Percentiles rank a stretch among this genome's conserved stretches.
phyloP scores from a whole-genome alignment of 2,329 filamentous ascomycete species.

The Cytospora piceicola region DNA sequence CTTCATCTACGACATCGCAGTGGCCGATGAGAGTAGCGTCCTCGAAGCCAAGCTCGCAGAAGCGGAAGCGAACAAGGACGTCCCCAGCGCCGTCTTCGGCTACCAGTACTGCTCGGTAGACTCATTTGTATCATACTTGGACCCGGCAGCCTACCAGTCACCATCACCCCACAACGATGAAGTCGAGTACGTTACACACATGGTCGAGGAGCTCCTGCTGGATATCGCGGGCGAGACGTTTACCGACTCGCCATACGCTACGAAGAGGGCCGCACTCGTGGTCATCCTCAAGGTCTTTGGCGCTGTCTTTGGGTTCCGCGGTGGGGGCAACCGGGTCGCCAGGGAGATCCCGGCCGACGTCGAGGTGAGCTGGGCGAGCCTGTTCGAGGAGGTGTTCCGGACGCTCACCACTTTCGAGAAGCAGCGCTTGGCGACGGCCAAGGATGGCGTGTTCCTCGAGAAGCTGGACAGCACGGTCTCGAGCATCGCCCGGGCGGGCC shows the following conservation, averaged over 20 bases:
- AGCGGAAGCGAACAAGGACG: background rate
- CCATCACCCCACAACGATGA: background rate
- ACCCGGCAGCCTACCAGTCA: background rate
- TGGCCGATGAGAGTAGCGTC: background rate
- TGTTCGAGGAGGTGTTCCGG: background rate
- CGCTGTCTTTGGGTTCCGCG: background rate
- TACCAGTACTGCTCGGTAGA: background rate
- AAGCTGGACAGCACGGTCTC: background rate
- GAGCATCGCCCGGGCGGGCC: background rate
- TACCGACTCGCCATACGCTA: background rate
- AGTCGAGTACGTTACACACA: background rate
- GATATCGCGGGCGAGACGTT: background rate
- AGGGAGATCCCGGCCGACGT: background rate
- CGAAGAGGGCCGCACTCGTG: background rate
- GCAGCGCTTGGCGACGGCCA: slow-evolving; percentile 1
- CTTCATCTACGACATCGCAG: background rate
- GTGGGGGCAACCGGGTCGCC: background rate
- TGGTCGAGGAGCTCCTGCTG: background rate
- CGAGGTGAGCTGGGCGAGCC: background rate
- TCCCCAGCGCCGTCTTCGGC: background rate
- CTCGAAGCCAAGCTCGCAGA: background rate
- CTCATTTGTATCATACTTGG: background rate
- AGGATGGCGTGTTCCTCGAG: background rate
- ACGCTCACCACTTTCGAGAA: background rate
- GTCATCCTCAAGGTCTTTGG: background rate